These are phyloP conservation scores for Physcomitrium patens DNA, from an alignment of 225 moss, liverwort and hornwort species.

Conservation along the genomic window DNA sequence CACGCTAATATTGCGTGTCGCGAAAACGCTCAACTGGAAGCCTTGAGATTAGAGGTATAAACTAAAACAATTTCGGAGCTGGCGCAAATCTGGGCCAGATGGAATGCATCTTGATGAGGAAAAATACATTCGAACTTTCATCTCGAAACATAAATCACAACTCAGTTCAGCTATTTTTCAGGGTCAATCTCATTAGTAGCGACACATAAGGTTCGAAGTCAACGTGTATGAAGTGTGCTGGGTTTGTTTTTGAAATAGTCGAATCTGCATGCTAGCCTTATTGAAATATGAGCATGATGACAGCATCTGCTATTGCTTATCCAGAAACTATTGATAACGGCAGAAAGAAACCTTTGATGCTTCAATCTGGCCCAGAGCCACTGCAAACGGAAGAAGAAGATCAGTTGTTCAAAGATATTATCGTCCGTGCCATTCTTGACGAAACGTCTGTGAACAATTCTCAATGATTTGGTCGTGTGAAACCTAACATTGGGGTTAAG, in stretches of 20 bases:
- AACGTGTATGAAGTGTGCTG: not conserved
- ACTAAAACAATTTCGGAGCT: not conserved
- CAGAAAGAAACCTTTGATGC: constrained; percentile 44
- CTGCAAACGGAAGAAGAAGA: constrained; percentile 49
- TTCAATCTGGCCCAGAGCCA: constrained; percentile 28
- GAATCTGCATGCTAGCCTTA: not conserved
- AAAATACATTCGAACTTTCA: not conserved
- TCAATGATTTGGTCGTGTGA: constrained; percentile 21
- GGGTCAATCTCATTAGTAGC: not conserved
- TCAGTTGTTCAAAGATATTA: constrained; percentile 42
- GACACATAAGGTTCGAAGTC: not conserved
- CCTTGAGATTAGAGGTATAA: constrained; percentile 50
- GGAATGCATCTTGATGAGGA: not conserved
- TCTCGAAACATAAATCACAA: no score
- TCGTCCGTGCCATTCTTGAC: constrained; percentile 42
- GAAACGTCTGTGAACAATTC: constrained; percentile 6
- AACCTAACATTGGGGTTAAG: not conserved
- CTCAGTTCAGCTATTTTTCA: not conserved
- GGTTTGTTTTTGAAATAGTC: constrained; percentile 7
- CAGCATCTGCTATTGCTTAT: constrained; percentile 17
- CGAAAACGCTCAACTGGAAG: constrained; percentile 38
- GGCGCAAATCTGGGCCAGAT: not conserved
- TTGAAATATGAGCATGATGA: not conserved
- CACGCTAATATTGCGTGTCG: constrained; percentile 47
- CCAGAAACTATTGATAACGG: constrained; percentile 27